These are phyloP conservation scores for Coffea canephora DNA, from an alignment of 257 asterid genomes.

Conservation along the genomic window DNA sequence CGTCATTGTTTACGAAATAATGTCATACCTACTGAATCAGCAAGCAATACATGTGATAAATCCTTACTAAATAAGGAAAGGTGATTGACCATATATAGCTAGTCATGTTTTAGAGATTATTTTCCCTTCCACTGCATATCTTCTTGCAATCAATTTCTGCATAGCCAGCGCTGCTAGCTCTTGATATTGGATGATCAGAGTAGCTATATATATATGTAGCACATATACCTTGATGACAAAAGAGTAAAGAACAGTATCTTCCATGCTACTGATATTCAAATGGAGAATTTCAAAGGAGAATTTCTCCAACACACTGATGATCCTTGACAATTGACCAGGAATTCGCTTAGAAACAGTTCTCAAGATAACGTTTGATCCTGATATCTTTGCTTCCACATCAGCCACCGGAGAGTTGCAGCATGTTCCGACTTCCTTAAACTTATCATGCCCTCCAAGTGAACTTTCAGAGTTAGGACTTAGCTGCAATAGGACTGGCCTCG, in stretches of 20 bases:
- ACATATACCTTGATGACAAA: slow-evolving; percentile 73
- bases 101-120: no score
- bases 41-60: neutral
- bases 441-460: slow-evolving; percentile 29
- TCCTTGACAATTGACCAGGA: slow-evolving; percentile 68
- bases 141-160: neutral
- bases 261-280: slow-evolving; percentile 90
- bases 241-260: slow-evolving; percentile 89
- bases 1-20: neutral
- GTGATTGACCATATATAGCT: neutral
- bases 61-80: slow-evolving; percentile 4
- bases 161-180: neutral
- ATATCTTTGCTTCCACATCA: slow-evolving; percentile 80
- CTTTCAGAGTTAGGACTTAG: slow-evolving; percentile 44
- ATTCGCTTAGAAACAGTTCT: slow-evolving; percentile 65
- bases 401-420: slow-evolving; percentile 82
- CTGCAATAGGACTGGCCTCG: slow-evolving; percentile 38
- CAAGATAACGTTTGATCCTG: slow-evolving; percentile 68
- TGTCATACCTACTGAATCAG: neutral
- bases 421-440: slow-evolving; percentile 71
- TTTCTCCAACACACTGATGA: slow-evolving; percentile 63
- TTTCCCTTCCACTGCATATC: neutral
- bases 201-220: neutral
- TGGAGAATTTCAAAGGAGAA: slow-evolving; percentile 76
- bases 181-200: neutral